Percentiles rank a stretch among this genome's conserved stretches.
phyloP scores from a whole-genome alignment of 148 eudicot genomes.

The Amaranthus hypochondriacus region DNA sequence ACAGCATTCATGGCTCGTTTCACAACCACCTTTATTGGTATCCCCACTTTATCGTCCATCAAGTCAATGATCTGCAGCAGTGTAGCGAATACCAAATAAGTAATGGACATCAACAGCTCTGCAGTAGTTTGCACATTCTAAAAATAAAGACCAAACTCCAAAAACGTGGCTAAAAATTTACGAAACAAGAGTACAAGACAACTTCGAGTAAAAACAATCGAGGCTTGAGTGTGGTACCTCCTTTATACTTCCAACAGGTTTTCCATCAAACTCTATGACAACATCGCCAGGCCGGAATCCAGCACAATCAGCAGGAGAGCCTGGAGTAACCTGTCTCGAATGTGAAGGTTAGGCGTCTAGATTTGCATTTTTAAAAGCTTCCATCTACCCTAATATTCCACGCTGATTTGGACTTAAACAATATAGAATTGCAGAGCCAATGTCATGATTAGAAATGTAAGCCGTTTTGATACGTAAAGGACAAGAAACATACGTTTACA shows the following conservation, averaged over 20 bases:
- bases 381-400: neutral
- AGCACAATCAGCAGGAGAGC: conserved; percentile 86
- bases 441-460: neutral
- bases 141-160: no score
- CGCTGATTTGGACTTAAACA: neutral
- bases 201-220: neutral
- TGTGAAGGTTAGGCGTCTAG: neutral
- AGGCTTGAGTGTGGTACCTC: conserved; percentile 45
- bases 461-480: no score
- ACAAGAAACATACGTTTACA: neutral
- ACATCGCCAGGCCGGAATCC: conserved; percentile 86
- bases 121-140: neutral
- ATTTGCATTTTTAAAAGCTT: no score
- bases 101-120: neutral
- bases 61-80: conserved; percentile 56
- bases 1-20: conserved; percentile 53
- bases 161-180: no score
- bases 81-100: neutral
- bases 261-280: conserved; percentile 62
- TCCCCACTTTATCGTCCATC: conserved; percentile 83
- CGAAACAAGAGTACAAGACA: neutral
- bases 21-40: conserved; percentile 66
- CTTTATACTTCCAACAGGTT: conserved; percentile 59
- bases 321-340: conserved; percentile 68
- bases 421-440: neutral